phyloP scores from a whole-genome alignment of 1,284 basidiomycete species.

The Singerocomus inundabilis region DNA sequence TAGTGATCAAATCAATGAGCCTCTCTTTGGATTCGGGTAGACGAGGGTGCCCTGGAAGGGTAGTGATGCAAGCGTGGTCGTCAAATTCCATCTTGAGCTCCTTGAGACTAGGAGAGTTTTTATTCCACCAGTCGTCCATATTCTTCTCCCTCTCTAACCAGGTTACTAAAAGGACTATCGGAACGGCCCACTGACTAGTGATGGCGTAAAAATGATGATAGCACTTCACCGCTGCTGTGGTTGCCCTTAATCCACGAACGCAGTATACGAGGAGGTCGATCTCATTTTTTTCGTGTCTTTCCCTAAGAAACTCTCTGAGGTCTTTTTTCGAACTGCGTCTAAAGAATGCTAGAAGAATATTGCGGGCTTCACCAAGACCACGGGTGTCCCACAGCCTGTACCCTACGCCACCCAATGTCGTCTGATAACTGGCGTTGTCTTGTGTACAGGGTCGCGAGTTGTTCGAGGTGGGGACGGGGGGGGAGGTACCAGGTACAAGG shows the following conservation, averaged over 20 bases:
- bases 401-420: conserved; percentile 2
- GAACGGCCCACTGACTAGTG: conserved; percentile 25
- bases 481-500: conserved; percentile 7
- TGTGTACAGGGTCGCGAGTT: conserved; percentile 25
- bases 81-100: conserved; percentile 23
- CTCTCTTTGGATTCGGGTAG: conserved; percentile 13
- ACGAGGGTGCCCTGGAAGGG: conserved; percentile 11
- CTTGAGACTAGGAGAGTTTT: conserved; percentile 10
- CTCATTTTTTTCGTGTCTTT: conserved; percentile 17
- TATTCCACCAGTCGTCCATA: conserved; percentile 32
- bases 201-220: conserved; percentile 26
- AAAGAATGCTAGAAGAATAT: conserved; percentile 11
- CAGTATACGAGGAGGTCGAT: conserved; percentile 34
- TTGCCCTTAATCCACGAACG: conserved; percentile 24
- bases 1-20: conserved; percentile 17
- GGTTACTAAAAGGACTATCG: conserved; percentile 29
- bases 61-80: conserved; percentile 27
- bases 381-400: conserved; percentile 33
- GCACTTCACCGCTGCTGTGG: conserved; percentile 12
- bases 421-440: conserved; percentile 11
- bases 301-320: conserved; percentile 23
- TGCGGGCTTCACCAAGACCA: conserved; percentile 21
- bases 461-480: conserved; percentile 14
- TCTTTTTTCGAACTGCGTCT: conserved; percentile 12
- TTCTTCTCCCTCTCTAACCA: conserved; percentile 16